Conservation (phyloP, 116 monocot genomes). For the Cymodocea nodosa region DNA sequence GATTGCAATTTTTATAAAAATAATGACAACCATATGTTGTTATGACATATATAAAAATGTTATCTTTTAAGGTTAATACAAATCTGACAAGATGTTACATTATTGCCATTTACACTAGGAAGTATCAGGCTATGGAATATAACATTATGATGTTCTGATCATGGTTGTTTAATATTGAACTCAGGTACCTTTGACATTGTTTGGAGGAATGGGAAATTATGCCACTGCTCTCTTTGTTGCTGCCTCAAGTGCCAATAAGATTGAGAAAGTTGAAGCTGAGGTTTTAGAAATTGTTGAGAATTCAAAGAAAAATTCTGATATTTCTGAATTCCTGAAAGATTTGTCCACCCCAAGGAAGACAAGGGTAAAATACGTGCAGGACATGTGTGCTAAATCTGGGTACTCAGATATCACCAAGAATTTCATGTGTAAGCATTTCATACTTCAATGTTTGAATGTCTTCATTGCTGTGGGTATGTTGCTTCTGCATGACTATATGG, state of each 20-base stretch:
- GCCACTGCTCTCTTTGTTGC: slow-evolving; percentile 81
- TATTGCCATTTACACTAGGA: too few species aligned
- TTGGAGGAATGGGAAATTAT: slow-evolving; percentile 83
- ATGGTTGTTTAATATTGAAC: background rate
- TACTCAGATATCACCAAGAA: slow-evolving; percentile 83
- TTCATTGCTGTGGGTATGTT: background rate
- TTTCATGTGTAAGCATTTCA: slow-evolving; percentile 54
- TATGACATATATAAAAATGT: too few species aligned
- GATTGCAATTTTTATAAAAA: too few species aligned
- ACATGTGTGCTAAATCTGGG: slow-evolving; percentile 66
- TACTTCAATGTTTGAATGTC: background rate
- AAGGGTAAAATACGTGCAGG: slow-evolving; percentile 62
- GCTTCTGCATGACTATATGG: too few species aligned
- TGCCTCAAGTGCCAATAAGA: slow-evolving; percentile 55
- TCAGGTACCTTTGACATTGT: slow-evolving; percentile 64
- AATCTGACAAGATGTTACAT: too few species aligned
- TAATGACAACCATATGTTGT: too few species aligned
- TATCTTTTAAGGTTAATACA: too few species aligned
- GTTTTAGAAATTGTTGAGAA: slow-evolving; percentile 52
- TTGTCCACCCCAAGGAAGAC: slow-evolving; percentile 59
- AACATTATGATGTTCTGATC: background rate
- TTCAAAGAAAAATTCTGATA: slow-evolving; percentile 60
- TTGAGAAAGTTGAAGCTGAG: slow-evolving; percentile 88
- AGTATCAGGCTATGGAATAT: background rate
- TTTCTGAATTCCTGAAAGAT: slow-evolving; percentile 78